Evolutionary conservation across 345 rosid species (phyloP).

Genomic region (Camelina laxa): DNA sequence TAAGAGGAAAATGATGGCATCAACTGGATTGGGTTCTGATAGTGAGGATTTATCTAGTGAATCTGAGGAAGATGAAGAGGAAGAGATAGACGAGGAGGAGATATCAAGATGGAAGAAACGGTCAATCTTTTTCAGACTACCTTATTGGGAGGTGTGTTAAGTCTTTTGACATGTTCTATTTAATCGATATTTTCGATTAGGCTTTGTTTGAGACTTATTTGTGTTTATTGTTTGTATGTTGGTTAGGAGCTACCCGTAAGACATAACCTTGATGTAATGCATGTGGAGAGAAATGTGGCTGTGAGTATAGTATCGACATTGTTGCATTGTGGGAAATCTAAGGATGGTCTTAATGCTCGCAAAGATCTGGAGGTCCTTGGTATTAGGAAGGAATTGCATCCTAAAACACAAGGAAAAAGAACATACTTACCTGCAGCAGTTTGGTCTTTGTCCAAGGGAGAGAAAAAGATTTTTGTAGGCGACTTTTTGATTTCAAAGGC

Average conservation of each 20-base stretch:
- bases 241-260: not conserved
- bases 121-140: not conserved
- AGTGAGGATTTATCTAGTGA: not conserved
- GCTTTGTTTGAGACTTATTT: not conserved
- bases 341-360: not conserved
- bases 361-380: not conserved
- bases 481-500: not conserved
- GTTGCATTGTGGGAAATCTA: not conserved
- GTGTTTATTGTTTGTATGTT: not conserved
- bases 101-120: not conserved
- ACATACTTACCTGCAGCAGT: not conserved
- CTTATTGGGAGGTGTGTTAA: not conserved
- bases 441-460: not conserved
- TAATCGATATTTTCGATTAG: not conserved
- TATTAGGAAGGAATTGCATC: not conserved
- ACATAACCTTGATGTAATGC: conserved; percentile 3
- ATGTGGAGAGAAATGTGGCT: conserved; percentile 7
- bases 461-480: not conserved
- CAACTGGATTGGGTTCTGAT: not conserved
- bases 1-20: not conserved
- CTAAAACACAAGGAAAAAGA: not conserved
- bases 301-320: not conserved
- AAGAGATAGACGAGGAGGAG: not conserved
- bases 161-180: no score
- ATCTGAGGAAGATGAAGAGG: not conserved